Conservation (phyloP, 2,329 filamentous ascomycete species). For the Cordyceps pruinosa region DNA sequence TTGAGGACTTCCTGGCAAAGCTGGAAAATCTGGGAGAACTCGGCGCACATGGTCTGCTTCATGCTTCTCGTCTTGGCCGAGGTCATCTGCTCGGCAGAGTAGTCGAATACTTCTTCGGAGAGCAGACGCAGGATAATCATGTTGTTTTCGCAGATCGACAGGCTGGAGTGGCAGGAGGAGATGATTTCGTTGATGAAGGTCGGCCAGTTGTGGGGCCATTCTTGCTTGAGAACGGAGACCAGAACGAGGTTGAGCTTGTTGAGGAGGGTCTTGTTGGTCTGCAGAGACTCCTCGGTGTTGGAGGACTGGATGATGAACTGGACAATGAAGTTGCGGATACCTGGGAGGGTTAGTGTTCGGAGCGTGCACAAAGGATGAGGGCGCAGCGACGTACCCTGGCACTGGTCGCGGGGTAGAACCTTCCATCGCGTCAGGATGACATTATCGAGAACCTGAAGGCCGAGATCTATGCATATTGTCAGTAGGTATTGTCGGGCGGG, state of each 20-base stretch:
- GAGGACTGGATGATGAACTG: constrained; percentile 97
- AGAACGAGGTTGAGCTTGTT: constrained; percentile 98
- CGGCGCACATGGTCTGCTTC: constrained; percentile 97
- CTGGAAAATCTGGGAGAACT: constrained; percentile 98
- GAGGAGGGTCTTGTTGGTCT: constrained; percentile 77
- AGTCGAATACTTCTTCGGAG: constrained; percentile 98
- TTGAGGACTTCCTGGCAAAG: constrained; percentile 92
- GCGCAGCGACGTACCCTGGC: constrained; percentile 56
- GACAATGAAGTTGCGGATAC: constrained; percentile 98
- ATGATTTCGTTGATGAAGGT: constrained; percentile 99
- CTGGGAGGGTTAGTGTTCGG: constrained; percentile 37
- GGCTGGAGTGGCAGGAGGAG: constrained; percentile 85
- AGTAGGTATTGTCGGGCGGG: constrained; percentile 17
- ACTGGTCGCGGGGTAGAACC: constrained; percentile 91
- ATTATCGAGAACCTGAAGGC: constrained; percentile 92
- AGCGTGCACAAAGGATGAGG: neutral
- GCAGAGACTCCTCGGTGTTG: constrained; percentile 79
- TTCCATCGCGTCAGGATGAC: constrained; percentile 99
- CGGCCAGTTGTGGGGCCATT: constrained; percentile 99
- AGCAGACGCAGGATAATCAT: constrained; percentile 95
- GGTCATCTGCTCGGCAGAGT: constrained; percentile 99
- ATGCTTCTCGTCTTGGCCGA: constrained; percentile 92
- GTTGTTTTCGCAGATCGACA: constrained; percentile 99
- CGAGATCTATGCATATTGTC: constrained; percentile 58
- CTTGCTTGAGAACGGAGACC: constrained; percentile 95